Base-by-base conservation (phyloP, 2,329 filamentous ascomycete genomes). In the Diplodia scrobiculata region DNA sequence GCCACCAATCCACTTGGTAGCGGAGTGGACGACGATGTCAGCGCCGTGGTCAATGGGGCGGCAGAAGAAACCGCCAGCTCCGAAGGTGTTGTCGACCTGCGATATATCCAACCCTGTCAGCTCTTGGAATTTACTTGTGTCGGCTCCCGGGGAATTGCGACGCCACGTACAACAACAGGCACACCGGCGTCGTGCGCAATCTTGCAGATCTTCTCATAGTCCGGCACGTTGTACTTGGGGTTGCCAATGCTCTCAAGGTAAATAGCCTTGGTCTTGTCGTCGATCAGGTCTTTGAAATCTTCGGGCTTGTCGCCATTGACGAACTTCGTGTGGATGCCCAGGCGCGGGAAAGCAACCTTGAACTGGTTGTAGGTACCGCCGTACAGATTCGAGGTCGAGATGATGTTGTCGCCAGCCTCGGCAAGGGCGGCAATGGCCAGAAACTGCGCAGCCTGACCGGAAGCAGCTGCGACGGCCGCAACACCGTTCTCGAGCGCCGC, bases 351-450 rank as follows among this genome's bases (percentile, higher is more conserved):
- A 71, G 92, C 85, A 53, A 97, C 92, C 81, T 97, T 97, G 81
- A 97, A 87, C 82, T 97, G 94, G 81, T 98, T 97, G 83, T 97
- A 97, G 17, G 94, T 97, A 76, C 93, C 93, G 70, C 93, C 93
- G 79, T 97, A 97, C 66, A 97, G 83, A 80, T 96, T 96, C 60
- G 89, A 89, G 6, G 94, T 97, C 13, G 91, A 89, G 62, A 97
- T 86, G 72, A 97, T 96, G 82, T 97, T 97, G 83, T 97, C 93
- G 55, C 94, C 94, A 0, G 88, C 85, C 68, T 91, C 87, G 4
- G 92, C 92, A n/a, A 98, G 87, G 6, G 92, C 88, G 27, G 87
- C 84, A 73, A 97, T 89, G 66, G 92, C 84, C 83, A 97, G 93
- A 82, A 97, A 97, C 76, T 97, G 93, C 1, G 94, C 94, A 2